Evolutionary conservation across 2,329 filamentous ascomycete species (phyloP).

Genomic region (Neofusicoccum umdonicola): DNA sequence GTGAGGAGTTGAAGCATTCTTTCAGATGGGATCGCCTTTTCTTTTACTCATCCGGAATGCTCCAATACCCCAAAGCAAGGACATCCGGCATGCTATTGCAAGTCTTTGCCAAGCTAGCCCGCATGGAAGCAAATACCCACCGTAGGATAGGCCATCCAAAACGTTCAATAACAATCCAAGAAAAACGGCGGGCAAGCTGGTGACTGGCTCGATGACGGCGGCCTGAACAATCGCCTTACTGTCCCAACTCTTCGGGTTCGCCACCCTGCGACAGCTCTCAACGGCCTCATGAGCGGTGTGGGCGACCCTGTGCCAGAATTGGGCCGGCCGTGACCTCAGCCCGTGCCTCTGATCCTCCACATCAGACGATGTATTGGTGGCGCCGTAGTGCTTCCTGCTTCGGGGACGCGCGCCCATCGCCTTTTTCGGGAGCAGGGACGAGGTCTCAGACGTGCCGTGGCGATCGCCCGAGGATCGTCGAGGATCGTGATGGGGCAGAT

Average conservation of each 20-base stretch:
- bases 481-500: background rate
- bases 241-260: conserved; percentile 72
- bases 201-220: conserved; percentile 60
- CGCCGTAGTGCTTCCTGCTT: conserved; percentile 15
- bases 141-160: conserved; percentile 91
- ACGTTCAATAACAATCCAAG: conserved; percentile 89
- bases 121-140: conserved; percentile 38
- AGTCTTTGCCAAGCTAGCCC: background rate
- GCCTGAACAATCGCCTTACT: conserved; percentile 62
- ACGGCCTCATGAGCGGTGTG: background rate
- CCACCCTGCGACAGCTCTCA: conserved; percentile 11
- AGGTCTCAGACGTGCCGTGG: conserved; percentile 23
- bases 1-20: background rate
- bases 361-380: background rate
- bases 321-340: background rate
- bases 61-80: background rate
- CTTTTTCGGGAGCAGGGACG: conserved; percentile 40
- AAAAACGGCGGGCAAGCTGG: conserved; percentile 79
- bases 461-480: conserved; percentile 3
- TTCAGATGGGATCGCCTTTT: background rate
- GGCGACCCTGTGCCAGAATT: conserved; percentile 3
- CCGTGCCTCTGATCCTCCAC: conserved; percentile 14
- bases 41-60: background rate
- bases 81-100: too few relatives aligned
- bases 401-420: background rate